phyloP scores from a whole-genome alignment of 306 rosid genomes.

The Ammopiptanthus mongolicus region DNA sequence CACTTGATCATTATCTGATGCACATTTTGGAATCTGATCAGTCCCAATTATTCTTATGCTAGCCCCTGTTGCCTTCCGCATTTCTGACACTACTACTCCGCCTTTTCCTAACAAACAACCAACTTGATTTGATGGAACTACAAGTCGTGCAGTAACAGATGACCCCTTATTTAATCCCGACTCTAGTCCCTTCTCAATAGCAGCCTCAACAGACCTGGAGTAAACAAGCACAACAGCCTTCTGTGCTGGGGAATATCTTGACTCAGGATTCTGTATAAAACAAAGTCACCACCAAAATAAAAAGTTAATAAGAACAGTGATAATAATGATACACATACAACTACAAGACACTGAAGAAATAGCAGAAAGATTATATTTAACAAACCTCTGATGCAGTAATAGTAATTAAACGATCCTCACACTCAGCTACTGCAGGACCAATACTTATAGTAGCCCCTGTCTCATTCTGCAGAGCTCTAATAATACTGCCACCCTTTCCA shows the following conservation, averaged over 20 bases:
- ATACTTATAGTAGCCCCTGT: conserved; percentile 79
- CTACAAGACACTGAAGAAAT: conserved; percentile 7
- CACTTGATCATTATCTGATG: conserved; percentile 59
- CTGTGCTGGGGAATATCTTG: conserved; percentile 86
- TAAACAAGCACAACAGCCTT: conserved; percentile 81
- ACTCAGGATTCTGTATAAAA: conserved; percentile 62
- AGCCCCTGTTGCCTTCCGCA: conserved; percentile 79
- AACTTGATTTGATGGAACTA: conserved; percentile 78
- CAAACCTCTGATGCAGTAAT: conserved; percentile 86
- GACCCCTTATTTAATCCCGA: conserved; percentile 68
- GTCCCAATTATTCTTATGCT: conserved; percentile 62
- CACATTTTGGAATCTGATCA: conserved; percentile 85
- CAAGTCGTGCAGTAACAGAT: conserved; percentile 59
- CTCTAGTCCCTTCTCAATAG: conserved; percentile 66
- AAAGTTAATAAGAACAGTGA: not conserved
- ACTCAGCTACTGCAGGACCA: conserved; percentile 58
- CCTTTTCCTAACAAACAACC: conserved; percentile 98
- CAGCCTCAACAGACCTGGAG: conserved; percentile 72
- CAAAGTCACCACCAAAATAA: conserved; percentile 5
- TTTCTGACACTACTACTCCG: conserved; percentile 77
- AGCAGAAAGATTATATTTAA: conserved; percentile 1
- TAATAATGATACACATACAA: conserved; percentile 3
- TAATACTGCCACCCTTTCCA: conserved; percentile 86
- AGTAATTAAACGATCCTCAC: conserved; percentile 76
- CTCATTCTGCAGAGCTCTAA: conserved; percentile 83